These are phyloP conservation scores for Acanthamoeba castellanii DNA, from an alignment of 208 protist species.

Conservation along the genomic window DNA sequence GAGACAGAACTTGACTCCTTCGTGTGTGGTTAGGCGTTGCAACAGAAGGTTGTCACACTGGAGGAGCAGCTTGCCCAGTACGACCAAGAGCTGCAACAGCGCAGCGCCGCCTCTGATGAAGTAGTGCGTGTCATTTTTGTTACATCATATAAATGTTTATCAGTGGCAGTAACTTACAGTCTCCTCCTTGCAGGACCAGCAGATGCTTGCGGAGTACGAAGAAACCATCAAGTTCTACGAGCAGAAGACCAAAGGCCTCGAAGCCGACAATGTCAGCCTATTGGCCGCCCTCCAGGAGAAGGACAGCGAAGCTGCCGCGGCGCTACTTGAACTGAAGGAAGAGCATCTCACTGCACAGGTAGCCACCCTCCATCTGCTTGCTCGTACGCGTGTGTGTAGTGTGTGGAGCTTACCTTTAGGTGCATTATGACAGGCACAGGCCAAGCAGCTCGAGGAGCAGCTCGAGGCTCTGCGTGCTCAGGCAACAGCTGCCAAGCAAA, in stretches of 20 bases:
- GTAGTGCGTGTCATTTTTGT: neutral
- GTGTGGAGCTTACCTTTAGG: neutral
- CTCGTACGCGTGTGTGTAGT: neutral
- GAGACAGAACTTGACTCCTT: neutral
- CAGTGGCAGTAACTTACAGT: neutral
- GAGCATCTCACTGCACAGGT: conserved; percentile 1
- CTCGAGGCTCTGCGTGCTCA: neutral
- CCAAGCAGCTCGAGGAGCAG: neutral
- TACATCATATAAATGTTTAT: neutral
- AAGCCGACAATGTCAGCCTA: neutral
- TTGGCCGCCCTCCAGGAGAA: neutral
- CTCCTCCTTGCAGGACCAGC: neutral
- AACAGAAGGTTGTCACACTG: neutral
- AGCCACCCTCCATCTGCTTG: neutral
- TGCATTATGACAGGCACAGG: neutral
- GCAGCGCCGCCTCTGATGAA: neutral
- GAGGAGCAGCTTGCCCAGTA: neutral
- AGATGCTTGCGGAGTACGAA: conserved; percentile 41
- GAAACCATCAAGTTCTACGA: conserved; percentile 45
- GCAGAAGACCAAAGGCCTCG: neutral
- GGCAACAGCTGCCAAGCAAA: neutral
- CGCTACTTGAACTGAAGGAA: neutral
- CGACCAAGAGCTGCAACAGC: conserved; percentile 38
- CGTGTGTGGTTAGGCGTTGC: neutral
- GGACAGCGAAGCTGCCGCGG: neutral